phyloP scores from a whole-genome alignment of 2,329 filamentous ascomycete genomes.

The Tolypocladium tropicale region DNA sequence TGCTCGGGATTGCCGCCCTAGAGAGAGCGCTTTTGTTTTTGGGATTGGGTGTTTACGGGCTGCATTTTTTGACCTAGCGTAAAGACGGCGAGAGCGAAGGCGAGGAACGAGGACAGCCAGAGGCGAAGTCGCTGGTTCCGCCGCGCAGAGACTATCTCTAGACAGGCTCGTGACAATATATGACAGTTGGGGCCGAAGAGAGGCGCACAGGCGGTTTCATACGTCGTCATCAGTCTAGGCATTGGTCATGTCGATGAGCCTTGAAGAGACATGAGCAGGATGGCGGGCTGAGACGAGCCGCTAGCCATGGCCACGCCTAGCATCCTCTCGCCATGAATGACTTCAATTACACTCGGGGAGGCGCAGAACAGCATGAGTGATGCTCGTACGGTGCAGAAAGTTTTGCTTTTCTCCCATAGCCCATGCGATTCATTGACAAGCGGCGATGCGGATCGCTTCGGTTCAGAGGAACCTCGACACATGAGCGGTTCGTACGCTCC shows the following conservation, averaged over 20 bases:
- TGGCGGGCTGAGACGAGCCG: not conserved
- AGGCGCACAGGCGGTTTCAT: not conserved
- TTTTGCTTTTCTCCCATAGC: too few species aligned
- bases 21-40: not conserved
- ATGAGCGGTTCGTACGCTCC: not conserved
- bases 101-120: not conserved
- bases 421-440: too few species aligned
- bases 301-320: not conserved
- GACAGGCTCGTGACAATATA: not conserved
- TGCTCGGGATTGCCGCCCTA: not conserved
- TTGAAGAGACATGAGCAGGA: not conserved
- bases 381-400: too few species aligned
- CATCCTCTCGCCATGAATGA: too few species aligned
- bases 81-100: not conserved
- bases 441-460: too few species aligned
- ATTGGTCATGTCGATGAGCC: not conserved
- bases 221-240: not conserved
- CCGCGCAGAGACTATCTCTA: not conserved
- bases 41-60: not conserved
- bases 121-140: not conserved
- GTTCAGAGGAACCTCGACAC: too few species aligned
- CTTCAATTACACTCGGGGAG: too few species aligned
- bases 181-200: not conserved
- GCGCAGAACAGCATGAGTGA: too few species aligned
- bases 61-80: not conserved